These are phyloP conservation scores for Areca catechu DNA, from an alignment of 176 grass and related monocot species.

Conservation along the genomic window DNA sequence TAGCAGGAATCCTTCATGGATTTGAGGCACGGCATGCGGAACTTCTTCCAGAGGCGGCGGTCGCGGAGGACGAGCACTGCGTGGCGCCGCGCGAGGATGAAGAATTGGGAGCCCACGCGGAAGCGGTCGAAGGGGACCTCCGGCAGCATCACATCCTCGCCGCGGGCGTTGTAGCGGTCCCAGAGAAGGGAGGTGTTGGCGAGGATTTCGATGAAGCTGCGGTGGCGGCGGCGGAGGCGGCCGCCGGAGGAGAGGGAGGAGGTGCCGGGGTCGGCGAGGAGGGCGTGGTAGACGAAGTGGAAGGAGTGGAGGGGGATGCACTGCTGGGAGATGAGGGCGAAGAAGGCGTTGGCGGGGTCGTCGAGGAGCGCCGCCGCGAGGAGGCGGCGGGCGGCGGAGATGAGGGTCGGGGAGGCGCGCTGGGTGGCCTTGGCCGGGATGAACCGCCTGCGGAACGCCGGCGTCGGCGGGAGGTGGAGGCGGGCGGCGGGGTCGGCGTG, in stretches of 20 bases:
- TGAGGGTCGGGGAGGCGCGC: constrained; percentile 83
- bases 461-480: constrained; percentile 20
- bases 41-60: constrained; percentile 89
- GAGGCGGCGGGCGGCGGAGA: constrained; percentile 70
- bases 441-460: constrained; percentile 42
- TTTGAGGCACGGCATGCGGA: constrained; percentile 58
- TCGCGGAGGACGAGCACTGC: constrained; percentile 79
- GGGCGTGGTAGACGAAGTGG: constrained; percentile 37
- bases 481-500: constrained; percentile 56
- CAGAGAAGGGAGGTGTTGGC: constrained; percentile 47
- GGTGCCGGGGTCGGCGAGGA: constrained; percentile 21
- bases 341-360: constrained; percentile 70
- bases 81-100: constrained; percentile 57
- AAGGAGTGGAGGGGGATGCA: constrained; percentile 73
- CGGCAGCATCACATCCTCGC: constrained; percentile 63
- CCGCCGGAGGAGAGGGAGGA: neutral
- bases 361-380: constrained; percentile 73
- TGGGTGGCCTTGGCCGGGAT: constrained; percentile 55
- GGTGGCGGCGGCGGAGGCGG: constrained; percentile 21
- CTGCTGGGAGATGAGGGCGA: constrained; percentile 72
- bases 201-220: constrained; percentile 95
- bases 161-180: constrained; percentile 72
- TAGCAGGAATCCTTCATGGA: constrained; percentile 56
- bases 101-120: constrained; percentile 90
- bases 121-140: constrained; percentile 77